Evolutionary conservation across 2,329 filamentous ascomycete species (phyloP).

Genomic region (Scedosporium boydii): DNA sequence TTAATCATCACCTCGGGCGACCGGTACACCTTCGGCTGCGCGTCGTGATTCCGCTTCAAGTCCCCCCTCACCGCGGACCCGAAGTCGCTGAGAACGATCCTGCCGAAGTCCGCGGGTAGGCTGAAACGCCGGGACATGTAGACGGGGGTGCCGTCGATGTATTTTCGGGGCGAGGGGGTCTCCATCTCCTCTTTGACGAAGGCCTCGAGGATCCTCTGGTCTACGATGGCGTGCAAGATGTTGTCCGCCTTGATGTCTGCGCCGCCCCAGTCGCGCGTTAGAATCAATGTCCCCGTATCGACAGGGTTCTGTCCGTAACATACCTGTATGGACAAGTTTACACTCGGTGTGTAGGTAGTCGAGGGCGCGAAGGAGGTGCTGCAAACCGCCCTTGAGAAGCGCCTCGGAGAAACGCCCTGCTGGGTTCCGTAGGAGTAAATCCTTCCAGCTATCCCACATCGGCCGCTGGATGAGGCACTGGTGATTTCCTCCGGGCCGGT

Average conservation of each 20-base stretch:
- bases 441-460: constrained; percentile 28
- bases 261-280: not conserved
- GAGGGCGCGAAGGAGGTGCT: constrained; percentile 26
- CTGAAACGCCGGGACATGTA: constrained; percentile 14
- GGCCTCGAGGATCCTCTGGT: constrained; percentile 11
- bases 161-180: constrained; percentile 15
- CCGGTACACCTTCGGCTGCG: constrained; percentile 19
- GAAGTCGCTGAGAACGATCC: constrained; percentile 20
- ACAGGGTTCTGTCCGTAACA: not conserved
- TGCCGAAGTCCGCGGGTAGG: constrained; percentile 13
- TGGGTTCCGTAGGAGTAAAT: constrained; percentile 26
- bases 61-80: constrained; percentile 17
- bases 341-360: constrained; percentile 31
- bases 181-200: constrained; percentile 10
- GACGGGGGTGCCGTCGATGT: constrained; percentile 15
- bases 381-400: constrained; percentile 25
- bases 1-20: constrained; percentile 21
- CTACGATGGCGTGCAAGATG: constrained; percentile 19
- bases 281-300: not conserved
- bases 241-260: constrained; percentile 33
- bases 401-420: constrained; percentile 25
- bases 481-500: constrained; percentile 18
- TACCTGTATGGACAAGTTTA: constrained; percentile 34
- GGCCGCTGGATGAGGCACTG: constrained; percentile 25
- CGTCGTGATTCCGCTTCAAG: constrained; percentile 14